phyloP scores from a whole-genome alignment of 1,139 yeast species.

The Diutina ranongensis region DNA sequence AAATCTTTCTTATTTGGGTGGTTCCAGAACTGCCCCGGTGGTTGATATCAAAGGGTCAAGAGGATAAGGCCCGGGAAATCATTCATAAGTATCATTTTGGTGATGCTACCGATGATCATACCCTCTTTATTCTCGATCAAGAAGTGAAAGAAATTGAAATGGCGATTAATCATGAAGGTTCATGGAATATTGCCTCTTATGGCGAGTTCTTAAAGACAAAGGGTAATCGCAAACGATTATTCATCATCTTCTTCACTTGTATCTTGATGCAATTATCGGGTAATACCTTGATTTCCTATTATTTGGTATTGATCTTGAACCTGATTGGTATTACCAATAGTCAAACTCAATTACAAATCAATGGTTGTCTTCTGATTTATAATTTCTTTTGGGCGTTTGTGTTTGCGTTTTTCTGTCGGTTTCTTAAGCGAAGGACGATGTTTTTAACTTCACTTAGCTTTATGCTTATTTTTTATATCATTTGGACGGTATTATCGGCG shows the following conservation, averaged over 20 bases:
- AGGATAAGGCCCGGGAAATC: slow-evolving; percentile 23
- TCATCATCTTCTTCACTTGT: slow-evolving; percentile 22
- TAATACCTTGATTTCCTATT: slow-evolving; percentile 41
- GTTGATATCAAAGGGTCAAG: slow-evolving; percentile 26
- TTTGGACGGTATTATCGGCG: slow-evolving; percentile 30
- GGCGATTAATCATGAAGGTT: slow-evolving; percentile 25
- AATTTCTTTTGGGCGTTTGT: slow-evolving; percentile 16
- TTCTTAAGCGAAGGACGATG: slow-evolving; percentile 34
- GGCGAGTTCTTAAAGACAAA: slow-evolving; percentile 23
- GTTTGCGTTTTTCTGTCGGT: slow-evolving; percentile 13
- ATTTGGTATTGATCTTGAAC: slow-evolving; percentile 33
- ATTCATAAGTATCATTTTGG: slow-evolving; percentile 34
- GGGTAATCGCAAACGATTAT: slow-evolving; percentile 34
- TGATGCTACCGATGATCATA: background rate
- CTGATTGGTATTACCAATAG: slow-evolving; percentile 38
- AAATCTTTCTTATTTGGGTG: slow-evolving; percentile 20
- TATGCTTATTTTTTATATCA: slow-evolving; percentile 27
- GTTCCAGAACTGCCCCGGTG: slow-evolving; percentile 54
- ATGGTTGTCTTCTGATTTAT: slow-evolving; percentile 33
- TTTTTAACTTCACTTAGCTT: slow-evolving; percentile 19
- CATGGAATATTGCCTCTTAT: slow-evolving; percentile 18
- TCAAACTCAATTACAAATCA: slow-evolving; percentile 33
- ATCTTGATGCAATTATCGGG: slow-evolving; percentile 38
- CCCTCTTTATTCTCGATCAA: slow-evolving; percentile 23
- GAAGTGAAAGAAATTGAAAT: slow-evolving; percentile 35